Base-by-base conservation (phyloP, 768 basidiomycete genomes). In the Podaxis pistillaris region DNA sequence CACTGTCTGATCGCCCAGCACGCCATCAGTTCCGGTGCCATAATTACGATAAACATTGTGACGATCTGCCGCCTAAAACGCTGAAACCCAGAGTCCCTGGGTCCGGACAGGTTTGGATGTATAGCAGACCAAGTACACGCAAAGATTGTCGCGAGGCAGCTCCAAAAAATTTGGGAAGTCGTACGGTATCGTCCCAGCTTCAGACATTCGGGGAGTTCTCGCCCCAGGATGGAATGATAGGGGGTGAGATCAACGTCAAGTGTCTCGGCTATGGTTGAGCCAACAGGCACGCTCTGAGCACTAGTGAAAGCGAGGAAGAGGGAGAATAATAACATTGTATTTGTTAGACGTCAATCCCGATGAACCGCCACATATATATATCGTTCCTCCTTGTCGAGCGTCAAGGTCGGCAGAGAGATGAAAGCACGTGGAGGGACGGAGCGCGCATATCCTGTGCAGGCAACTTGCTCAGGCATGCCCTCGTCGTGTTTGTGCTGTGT, bases 71-170 rank as follows among this genome's bases (percentile, higher is more conserved):
- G 24, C 33, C 57, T 58, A 8, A 58, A 8, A 0, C 9, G 24
- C 15, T 37, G 46, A 30, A 47, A 66, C 65, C 8, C 69, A 67
- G 70, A 56, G 6, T 41, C 41, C 11, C 0, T 4, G 2, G 38
- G 56, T 7, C 59, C 53, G 12, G 51, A 19, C 7, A 64, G 17
- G 19, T 64, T 60, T 1, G 53, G 63, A 26, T 60, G 63, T 13
- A 60, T 26, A 26, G 58, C 53, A 12, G 58, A n/a, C 63, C 63
- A 64, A 1, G 52, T 60, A 28, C 52, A 64, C 2, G 46, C 54
- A 30, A 64, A 60, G 5, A 60, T 57, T 0, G 58, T 64, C 19
- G 49, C 44, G 12, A 60, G n/a, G 44, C 63, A 64, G 9, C 51
- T 51, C 52, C 52, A 60, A 33, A 52, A 28, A 11, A 64, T 60